phyloP scores from a whole-genome alignment of 306 rosid species.

The Begonia loranthoides region DNA sequence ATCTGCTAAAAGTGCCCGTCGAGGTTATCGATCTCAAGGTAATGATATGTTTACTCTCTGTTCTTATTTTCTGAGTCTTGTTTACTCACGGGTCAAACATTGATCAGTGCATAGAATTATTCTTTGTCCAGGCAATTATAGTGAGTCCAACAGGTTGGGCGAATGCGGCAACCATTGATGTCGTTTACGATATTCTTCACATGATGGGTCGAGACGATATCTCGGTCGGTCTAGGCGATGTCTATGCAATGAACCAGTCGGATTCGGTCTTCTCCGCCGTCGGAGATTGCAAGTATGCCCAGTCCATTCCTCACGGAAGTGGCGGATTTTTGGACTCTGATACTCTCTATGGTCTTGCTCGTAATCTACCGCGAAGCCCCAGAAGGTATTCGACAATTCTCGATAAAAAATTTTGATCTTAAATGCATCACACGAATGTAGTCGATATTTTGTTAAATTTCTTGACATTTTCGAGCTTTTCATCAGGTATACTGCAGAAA shows the following conservation, averaged over 20 bases:
- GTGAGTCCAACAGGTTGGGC: conserved; percentile 95
- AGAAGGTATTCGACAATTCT: conserved; percentile 36
- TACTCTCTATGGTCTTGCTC: conserved; percentile 83
- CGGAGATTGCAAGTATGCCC: conserved; percentile 53
- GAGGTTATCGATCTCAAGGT: conserved; percentile 74
- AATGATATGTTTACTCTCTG: too few relatives aligned
- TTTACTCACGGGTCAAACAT: too few relatives aligned
- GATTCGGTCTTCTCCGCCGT: conserved; percentile 30
- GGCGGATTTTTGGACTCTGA: conserved; percentile 85
- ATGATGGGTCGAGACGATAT: conserved; percentile 98
- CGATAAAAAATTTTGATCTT: too few relatives aligned
- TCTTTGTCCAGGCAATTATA: conserved; percentile 66
- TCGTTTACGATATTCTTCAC: conserved; percentile 67
- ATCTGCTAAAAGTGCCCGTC: conserved; percentile 72
- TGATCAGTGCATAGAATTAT: too few relatives aligned
- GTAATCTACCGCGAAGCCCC: conserved; percentile 65
- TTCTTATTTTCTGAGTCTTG: conserved; percentile 9
- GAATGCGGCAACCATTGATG: conserved; percentile 78
- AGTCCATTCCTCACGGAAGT: conserved; percentile 75
- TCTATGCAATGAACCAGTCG: conserved; percentile 53
- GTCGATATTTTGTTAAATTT: too few relatives aligned
- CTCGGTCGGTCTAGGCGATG: conserved; percentile 64
- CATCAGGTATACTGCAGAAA: conserved; percentile 63
- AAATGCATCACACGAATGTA: too few relatives aligned
- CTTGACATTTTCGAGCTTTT: background rate